Evolutionary conservation across 352 stramenopile species (phyloP).

Genomic region (Globisporangium orthogonon): DNA sequence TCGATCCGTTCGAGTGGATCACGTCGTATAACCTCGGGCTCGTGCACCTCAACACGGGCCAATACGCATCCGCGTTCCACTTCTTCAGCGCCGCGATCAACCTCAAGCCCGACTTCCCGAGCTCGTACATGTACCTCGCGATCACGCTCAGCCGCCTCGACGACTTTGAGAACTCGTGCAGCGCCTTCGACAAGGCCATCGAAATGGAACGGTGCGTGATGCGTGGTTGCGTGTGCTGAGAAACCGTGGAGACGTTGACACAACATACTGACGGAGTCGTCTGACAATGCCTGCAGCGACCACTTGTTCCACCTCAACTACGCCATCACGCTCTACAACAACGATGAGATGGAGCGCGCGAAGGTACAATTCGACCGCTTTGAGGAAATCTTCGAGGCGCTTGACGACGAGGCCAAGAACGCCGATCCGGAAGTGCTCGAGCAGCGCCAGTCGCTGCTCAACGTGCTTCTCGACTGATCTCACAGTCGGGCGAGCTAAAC

Average conservation of each 20-base stretch:
- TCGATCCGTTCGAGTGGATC: constrained; percentile 95
- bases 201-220: constrained; percentile 70
- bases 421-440: constrained; percentile 65
- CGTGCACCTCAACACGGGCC: constrained; percentile 89
- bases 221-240: not conserved
- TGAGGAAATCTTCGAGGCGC: constrained; percentile 68
- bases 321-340: constrained; percentile 86
- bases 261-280: not conserved
- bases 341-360: constrained; percentile 83
- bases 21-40: constrained; percentile 92
- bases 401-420: constrained; percentile 63
- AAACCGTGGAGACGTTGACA: not conserved
- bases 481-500: too few relatives aligned
- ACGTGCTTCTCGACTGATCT: constrained; percentile 52
- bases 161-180: constrained; percentile 91
- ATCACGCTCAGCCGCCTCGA: constrained; percentile 87
- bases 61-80: constrained; percentile 92
- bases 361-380: constrained; percentile 83
- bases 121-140: constrained; percentile 92
- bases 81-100: constrained; percentile 90
- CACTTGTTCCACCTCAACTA: constrained; percentile 89
- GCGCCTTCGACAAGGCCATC: constrained; percentile 90
- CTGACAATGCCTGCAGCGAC: constrained; percentile 27
- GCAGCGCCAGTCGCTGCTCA: constrained; percentile 65
- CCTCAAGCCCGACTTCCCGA: constrained; percentile 82